These are phyloP conservation scores for Vitis hybrid DNA, from an alignment of 177 flowering plant genomes.

Conservation along the genomic window DNA sequence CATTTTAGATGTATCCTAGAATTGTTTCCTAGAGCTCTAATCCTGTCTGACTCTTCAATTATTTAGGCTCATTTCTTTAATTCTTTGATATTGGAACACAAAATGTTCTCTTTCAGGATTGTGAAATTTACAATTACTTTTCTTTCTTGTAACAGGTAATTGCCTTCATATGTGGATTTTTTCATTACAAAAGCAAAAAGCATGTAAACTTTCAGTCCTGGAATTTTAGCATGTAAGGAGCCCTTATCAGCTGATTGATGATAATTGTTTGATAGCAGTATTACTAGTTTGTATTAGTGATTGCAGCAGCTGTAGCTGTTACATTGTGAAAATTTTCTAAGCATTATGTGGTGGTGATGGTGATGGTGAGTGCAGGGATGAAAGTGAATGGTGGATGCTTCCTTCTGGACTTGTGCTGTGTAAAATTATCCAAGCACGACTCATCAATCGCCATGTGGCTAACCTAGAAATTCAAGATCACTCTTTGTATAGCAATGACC, in stretches of 20 bases:
- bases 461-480: slow-evolving; percentile 67
- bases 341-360: not conserved
- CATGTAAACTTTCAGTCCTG: slow-evolving; percentile 62
- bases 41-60: too few relatives aligned
- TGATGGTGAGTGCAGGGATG: slow-evolving; percentile 47
- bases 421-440: slow-evolving; percentile 55
- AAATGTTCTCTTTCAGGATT: too few relatives aligned
- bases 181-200: slow-evolving; percentile 41
- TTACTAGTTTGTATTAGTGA: not conserved
- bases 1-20: too few relatives aligned
- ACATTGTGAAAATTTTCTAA: not conserved
- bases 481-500: slow-evolving; percentile 54
- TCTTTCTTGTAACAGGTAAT: slow-evolving; percentile 31
- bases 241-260: not conserved
- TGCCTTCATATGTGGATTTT: slow-evolving; percentile 54
- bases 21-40: too few relatives aligned
- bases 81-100: too few relatives aligned
- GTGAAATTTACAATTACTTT: not conserved
- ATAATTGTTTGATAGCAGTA: not conserved
- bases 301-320: not conserved
- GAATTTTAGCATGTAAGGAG: slow-evolving; percentile 65
- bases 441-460: slow-evolving; percentile 58
- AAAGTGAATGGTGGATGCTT: slow-evolving; percentile 74
- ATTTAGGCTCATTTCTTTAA: too few relatives aligned
- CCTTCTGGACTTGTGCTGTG: slow-evolving; percentile 51